Base-by-base conservation (phyloP, 1,284 basidiomycete species). In the Marasmius tenuissimus region DNA sequence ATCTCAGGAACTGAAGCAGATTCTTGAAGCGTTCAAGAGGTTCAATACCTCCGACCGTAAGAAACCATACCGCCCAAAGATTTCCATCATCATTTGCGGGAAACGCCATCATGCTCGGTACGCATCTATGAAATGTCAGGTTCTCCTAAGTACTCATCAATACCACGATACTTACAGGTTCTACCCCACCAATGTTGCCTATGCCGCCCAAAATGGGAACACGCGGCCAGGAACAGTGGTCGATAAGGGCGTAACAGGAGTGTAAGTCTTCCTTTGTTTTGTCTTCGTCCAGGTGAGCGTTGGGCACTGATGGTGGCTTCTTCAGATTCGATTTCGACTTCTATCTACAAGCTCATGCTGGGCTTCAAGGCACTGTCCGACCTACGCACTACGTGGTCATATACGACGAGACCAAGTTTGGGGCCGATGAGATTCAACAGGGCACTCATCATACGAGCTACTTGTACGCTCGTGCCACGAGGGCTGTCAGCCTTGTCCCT, bases 31-130 rank as follows among this genome's bases (percentile, higher is more conserved):
- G 0, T 89, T 88, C 75, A 76, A 79, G 67, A 81, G 78, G 59
- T 74, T 90, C 50, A 78, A 73, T 18, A 71, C 78, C 6, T 71
- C 74, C 53, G 78, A 73, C 33, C 73, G 73, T 38, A 77, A 78
- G 18, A 75, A 74, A 45, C 64, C 73, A 1, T 92, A 91, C 69
- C 71, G 72, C 20, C 92, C 91, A 0, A 78, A 80, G 52, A 69
- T 94, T 9, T 86, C 88, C 8, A 91, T 92, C 68, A 76, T 90
- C 63, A 82, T 93, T 58, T 92, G 89, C 69, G 89, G 89, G 8
- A 94, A 93, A 72, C 84, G 91, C 0, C 92, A 94, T 68, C 85
- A 93, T 68, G 86, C 90, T 0, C 83, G 83, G 66, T 86, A 58
- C 49, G 62, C 59, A 34, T 11, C 45, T 14, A 18, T 47, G 16